Evolutionary conservation across 257 asterid species (phyloP).

Genomic region (Rauvolfia tetraphylla): DNA sequence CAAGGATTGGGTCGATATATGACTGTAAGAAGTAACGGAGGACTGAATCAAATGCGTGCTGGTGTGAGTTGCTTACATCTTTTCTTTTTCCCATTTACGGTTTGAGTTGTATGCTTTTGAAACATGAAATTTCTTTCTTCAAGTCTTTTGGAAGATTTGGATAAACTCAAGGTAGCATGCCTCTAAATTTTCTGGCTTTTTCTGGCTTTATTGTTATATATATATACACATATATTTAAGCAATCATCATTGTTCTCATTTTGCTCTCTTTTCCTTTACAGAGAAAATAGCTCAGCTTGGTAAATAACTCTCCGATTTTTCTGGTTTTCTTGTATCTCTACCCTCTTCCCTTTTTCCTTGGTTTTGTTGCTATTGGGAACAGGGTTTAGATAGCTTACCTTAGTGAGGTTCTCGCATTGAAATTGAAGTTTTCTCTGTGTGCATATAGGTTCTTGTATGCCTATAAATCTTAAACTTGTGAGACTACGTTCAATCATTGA

Average conservation of each 20-base stretch:
- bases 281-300: too few species aligned
- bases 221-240: neutral
- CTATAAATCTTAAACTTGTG: neutral
- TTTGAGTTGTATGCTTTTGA: constrained; percentile 8
- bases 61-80: constrained; percentile 53
- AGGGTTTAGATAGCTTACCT: neutral
- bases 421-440: neutral
- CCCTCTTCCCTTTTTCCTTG: neutral
- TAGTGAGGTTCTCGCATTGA: neutral
- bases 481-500: neutral
- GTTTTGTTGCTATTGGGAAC: neutral
- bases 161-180: neutral
- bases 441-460: neutral
- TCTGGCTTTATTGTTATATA: neutral
- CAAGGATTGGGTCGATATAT: constrained; percentile 58
- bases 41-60: constrained; percentile 92
- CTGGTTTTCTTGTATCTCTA: neutral
- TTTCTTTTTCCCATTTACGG: constrained; percentile 5
- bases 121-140: neutral
- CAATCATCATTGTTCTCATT: too few species aligned
- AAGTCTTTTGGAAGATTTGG: neutral
- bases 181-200: neutral
- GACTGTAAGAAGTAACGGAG: constrained; percentile 91
- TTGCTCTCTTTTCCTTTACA: too few species aligned
- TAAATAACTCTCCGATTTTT: too few species aligned